These are phyloP conservation scores for Myriosclerotinia curreyana DNA, from an alignment of 2,329 filamentous ascomycete genomes.

Conservation along the genomic window DNA sequence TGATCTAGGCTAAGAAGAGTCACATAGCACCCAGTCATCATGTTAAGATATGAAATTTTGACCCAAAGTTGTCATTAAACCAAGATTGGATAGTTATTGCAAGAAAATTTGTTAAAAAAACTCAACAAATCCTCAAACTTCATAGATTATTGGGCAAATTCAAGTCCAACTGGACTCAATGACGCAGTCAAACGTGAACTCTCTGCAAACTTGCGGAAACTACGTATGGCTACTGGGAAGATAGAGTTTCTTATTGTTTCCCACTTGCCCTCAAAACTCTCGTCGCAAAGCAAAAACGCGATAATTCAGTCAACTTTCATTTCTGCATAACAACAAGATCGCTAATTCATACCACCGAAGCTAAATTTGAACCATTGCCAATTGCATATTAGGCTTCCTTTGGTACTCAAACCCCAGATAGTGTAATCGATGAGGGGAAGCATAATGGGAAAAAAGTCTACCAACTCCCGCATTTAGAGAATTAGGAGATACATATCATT, in stretches of 20 bases:
- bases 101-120: neutral
- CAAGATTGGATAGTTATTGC: neutral
- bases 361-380: neutral
- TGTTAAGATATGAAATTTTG: neutral
- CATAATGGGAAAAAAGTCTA: neutral
- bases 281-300: neutral
- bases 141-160: neutral
- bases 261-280: neutral
- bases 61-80: neutral
- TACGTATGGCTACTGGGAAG: no score
- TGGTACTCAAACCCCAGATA: neutral
- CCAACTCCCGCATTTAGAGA: neutral
- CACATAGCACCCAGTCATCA: neutral
- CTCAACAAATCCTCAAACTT: neutral
- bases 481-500: neutral
- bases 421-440: neutral
- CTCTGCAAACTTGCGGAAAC: no score
- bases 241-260: no score
- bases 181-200: neutral
- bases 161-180: neutral
- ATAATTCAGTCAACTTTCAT: neutral
- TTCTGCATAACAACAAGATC: neutral
- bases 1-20: neutral
- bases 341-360: neutral
- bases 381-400: neutral